phyloP scores from a whole-genome alignment of 495 filamentous ascomycete genomes.

The Daldinia concentrica region DNA sequence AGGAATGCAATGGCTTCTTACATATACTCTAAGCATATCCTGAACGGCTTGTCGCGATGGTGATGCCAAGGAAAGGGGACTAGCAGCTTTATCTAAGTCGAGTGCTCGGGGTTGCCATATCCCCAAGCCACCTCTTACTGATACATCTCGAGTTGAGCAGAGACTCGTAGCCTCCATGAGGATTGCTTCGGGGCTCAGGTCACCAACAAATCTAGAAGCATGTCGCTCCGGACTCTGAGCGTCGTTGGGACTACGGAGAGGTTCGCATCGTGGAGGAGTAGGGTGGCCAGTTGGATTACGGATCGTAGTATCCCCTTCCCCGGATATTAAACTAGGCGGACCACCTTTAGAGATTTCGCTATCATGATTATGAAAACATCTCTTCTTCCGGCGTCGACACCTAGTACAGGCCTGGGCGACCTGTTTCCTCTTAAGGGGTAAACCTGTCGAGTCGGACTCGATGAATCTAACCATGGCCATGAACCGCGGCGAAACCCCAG shows the following conservation, averaged over 20 bases:
- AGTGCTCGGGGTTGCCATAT: slow-evolving; percentile 47
- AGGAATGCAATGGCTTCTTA: slow-evolving; percentile 49
- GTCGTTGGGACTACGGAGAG: slow-evolving; percentile 15
- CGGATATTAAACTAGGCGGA: background rate
- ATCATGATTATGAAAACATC: slow-evolving; percentile 47
- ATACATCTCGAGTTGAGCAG: slow-evolving; percentile 49
- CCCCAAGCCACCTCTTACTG: slow-evolving; percentile 49
- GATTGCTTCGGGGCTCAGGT: slow-evolving; percentile 63
- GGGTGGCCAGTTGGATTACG: slow-evolving; percentile 3
- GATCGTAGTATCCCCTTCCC: background rate
- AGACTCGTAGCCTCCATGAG: slow-evolving; percentile 57
- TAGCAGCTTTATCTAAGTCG: slow-evolving; percentile 15
- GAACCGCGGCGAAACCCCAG: slow-evolving; percentile 14
- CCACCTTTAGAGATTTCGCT: background rate
- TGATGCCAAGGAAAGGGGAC: slow-evolving; percentile 31
- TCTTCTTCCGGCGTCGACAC: slow-evolving; percentile 58
- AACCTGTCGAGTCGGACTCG: slow-evolving; percentile 52
- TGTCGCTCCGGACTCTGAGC: slow-evolving; percentile 25
- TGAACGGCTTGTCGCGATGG: slow-evolving; percentile 44
- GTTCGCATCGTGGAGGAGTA: slow-evolving; percentile 14
- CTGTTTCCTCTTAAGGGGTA: slow-evolving; percentile 60
- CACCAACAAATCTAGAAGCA: slow-evolving; percentile 58
- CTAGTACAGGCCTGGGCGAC: slow-evolving; percentile 56
- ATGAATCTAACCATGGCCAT: slow-evolving; percentile 55
- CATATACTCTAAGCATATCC: slow-evolving; percentile 48